Evolutionary conservation across 176 grass and related monocot species (phyloP).

Genomic region (Alloteropsis semialata): DNA sequence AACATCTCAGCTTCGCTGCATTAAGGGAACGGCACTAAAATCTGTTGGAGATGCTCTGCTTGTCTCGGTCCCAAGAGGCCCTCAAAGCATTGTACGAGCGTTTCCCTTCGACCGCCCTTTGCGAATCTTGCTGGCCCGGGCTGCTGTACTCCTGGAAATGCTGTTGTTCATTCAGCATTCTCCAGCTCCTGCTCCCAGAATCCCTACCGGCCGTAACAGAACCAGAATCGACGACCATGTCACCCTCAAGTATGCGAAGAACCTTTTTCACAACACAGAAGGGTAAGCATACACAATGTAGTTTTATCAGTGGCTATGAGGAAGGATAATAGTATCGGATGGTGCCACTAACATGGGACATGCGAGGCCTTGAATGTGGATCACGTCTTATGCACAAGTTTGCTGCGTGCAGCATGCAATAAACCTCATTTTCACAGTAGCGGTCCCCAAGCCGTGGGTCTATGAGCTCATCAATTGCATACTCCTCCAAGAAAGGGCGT

Average conservation of each 20-base stretch:
- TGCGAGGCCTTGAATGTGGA: slow-evolving; percentile 70
- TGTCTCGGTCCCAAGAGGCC: slow-evolving; percentile 63
- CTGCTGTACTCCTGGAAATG: slow-evolving; percentile 33
- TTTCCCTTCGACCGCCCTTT: slow-evolving; percentile 19
- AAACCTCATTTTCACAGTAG: slow-evolving; percentile 71
- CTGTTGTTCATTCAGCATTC: slow-evolving; percentile 30
- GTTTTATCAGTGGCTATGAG: neutral
- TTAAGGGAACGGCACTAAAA: slow-evolving; percentile 28
- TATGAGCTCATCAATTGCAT: slow-evolving; percentile 51
- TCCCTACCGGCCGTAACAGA: too few relatives aligned
- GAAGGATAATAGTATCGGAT: too few relatives aligned
- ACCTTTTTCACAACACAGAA: slow-evolving; percentile 26
- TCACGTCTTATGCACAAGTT: slow-evolving; percentile 84
- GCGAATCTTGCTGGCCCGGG: slow-evolving; percentile 18
- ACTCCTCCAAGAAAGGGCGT: slow-evolving; percentile 66
- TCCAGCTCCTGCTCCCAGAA: slow-evolving; percentile 63
- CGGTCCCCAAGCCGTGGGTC: slow-evolving; percentile 55
- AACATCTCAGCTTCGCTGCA: slow-evolving; percentile 8
- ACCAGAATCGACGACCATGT: slow-evolving; percentile 67
- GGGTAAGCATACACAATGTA: neutral
- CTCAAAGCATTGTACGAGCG: slow-evolving; percentile 49
- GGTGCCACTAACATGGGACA: slow-evolving; percentile 78
- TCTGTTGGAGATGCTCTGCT: slow-evolving; percentile 58
- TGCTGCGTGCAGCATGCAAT: slow-evolving; percentile 84
- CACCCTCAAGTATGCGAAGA: slow-evolving; percentile 82